Conservation (phyloP, 176 grass and related monocot species). For the Melocanna baccifera region DNA sequence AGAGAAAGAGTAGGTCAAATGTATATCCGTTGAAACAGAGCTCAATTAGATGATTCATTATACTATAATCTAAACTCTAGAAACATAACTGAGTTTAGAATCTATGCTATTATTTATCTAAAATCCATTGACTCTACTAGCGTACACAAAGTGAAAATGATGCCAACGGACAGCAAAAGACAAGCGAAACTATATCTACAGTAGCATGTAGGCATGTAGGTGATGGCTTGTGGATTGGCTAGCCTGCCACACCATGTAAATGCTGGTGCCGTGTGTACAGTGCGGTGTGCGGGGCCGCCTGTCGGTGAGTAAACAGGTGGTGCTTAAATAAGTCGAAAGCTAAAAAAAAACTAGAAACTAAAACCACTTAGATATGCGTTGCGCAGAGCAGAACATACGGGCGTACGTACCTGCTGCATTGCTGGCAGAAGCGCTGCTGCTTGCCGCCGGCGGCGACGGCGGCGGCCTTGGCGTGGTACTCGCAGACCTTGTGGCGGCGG, state of each 20-base stretch:
- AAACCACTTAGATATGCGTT: neutral
- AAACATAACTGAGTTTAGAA: no score
- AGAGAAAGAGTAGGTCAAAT: no score
- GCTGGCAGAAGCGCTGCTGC: conserved; percentile 97
- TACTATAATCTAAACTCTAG: no score
- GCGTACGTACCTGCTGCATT: conserved; percentile 76
- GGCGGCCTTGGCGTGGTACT: conserved; percentile 94
- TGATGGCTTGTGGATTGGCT: neutral
- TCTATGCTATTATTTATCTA: no score
- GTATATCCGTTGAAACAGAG: rapidly evolving
- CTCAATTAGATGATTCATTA: no score
- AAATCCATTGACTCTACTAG: no score
- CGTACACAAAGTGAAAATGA: neutral
- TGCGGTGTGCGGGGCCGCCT: neutral
- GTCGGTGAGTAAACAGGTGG: no score
- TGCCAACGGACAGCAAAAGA: conserved; percentile 1
- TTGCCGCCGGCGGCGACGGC: conserved; percentile 60
- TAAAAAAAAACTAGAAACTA: no score
- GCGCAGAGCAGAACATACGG: neutral
- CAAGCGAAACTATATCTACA: neutral
- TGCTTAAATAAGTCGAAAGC: no score
- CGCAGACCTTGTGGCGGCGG: conserved; percentile 95
- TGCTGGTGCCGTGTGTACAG: neutral
- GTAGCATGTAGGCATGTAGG: neutral
- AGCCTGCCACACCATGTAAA: neutral